Evolutionary conservation across 352 stramenopile species (phyloP).

Genomic region (Phytopythium delawarense): DNA sequence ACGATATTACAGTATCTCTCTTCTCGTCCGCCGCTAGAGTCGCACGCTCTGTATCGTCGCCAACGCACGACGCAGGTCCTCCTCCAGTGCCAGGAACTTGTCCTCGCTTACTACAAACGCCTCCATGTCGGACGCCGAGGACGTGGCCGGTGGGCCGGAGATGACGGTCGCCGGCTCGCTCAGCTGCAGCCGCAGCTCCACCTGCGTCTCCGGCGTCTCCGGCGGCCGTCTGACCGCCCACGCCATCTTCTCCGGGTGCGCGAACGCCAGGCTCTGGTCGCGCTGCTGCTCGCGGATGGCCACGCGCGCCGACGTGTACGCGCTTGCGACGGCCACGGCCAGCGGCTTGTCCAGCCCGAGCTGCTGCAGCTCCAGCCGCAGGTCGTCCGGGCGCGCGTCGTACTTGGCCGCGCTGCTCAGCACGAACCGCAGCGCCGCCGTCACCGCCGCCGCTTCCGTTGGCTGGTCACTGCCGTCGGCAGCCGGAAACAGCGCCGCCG

Average conservation of each 20-base stretch:
- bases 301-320: conserved; percentile 22
- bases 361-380: conserved; percentile 46
- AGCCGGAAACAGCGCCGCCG: not conserved
- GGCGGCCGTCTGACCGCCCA: conserved; percentile 13
- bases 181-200: conserved; percentile 27
- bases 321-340: conserved; percentile 22
- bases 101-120: conserved; percentile 16
- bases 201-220: conserved; percentile 8
- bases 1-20: not conserved
- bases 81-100: conserved; percentile 32
- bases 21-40: not conserved
- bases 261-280: conserved; percentile 29
- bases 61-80: conserved; percentile 30
- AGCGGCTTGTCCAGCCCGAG: conserved; percentile 24
- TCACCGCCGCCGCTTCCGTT: conserved; percentile 1
- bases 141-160: not conserved
- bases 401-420: conserved; percentile 47
- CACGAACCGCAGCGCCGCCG: conserved; percentile 42
- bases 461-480: not conserved
- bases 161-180: conserved; percentile 17
- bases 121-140: conserved; percentile 9
- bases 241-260: conserved; percentile 20
- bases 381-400: conserved; percentile 24
- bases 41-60: conserved; percentile 14
- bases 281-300: conserved; percentile 32